phyloP scores from a whole-genome alignment of 768 basidiomycete genomes.

The Neoboletus magnificus region DNA sequence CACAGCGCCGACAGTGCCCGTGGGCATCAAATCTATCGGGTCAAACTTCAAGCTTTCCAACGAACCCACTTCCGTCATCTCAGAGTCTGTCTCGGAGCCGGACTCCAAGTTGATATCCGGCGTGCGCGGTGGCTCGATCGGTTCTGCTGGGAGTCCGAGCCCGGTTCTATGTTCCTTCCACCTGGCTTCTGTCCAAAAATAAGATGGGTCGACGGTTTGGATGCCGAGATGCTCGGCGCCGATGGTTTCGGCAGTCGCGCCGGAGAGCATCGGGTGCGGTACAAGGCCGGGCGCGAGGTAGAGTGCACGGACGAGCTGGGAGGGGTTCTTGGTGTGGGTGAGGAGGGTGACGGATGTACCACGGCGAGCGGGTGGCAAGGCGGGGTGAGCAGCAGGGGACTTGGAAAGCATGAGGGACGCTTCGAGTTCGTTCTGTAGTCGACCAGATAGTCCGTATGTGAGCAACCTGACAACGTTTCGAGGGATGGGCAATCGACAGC shows the following conservation, averaged over 20 bases:
- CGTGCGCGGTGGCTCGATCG: conserved; percentile 36
- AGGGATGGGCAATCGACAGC: background rate
- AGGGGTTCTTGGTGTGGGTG: conserved; percentile 68
- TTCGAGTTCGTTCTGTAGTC: conserved; percentile 72
- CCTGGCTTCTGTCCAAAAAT: conserved; percentile 71
- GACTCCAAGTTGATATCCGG: conserved; percentile 9
- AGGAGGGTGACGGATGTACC: conserved; percentile 65
- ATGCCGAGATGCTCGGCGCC: conserved; percentile 51
- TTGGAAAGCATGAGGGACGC: conserved; percentile 78
- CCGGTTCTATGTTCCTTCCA: conserved; percentile 78
- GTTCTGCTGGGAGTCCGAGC: conserved; percentile 69
- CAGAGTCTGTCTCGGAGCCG: conserved; percentile 12
- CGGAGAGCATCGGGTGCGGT: conserved; percentile 72
- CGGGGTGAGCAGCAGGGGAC: conserved; percentile 63
- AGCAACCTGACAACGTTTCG: background rate
- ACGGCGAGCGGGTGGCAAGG: conserved; percentile 56
- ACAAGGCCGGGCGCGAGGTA: conserved; percentile 64
- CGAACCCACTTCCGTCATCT: conserved; percentile 18
- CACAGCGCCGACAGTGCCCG: conserved; percentile 82
- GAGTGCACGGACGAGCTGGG: conserved; percentile 61
- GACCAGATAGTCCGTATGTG: background rate
- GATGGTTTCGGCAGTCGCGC: conserved; percentile 56
- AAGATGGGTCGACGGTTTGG: conserved; percentile 65
- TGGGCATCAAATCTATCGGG: conserved; percentile 58
- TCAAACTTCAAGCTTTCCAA: conserved; percentile 13